Base-by-base conservation (phyloP, 495 filamentous ascomycete species). In the Talaromyces stipitatus region DNA sequence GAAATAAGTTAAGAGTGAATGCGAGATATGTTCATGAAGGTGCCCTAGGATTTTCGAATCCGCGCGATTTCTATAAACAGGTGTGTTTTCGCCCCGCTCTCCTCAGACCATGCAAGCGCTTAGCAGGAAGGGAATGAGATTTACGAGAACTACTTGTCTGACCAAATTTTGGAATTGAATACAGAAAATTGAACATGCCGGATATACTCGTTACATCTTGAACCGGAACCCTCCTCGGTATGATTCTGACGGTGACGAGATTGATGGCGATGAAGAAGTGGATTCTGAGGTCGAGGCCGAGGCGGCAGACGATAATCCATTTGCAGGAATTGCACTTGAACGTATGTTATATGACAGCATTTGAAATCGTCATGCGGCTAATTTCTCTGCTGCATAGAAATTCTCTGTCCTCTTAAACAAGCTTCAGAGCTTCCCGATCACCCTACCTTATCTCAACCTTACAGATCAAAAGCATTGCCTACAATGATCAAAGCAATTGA, bases 1-100 rank as follows among this genome's bases (percentile, higher is more conserved):
- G 89, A 47, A 89, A 96, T 68, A 99, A 96, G 68, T 80, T 97
- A 57, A 89, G 89, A 71, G 87, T 81, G 63, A 88, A 88, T 65
- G 85, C 91, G 41, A 80, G 83, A 67, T 89, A 88, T 70, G 83
- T 95, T 43, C 86, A 85, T 55, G 82, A 89, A 65, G 90, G 90
- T 38, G 83, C 85, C 46, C 70, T 94, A 58, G 83, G 88, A 28
- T 80, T 82, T 47, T 75, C 87, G 2, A 81, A 79, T 48, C 85
- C 89, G 2, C 85, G 88, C 22, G 79, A 84, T 20, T 80, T 85
- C n/a, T 95, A 96, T 77, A 94, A 87, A 69, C 87, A 90, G 82
- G 92, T 92, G 64, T 57, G 80, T 64, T n/a, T 23, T 12, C 27
- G 14, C 10, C 26, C 33, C 27, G 27, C 30, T 27, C 52, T 50